These are phyloP conservation scores for Fusarium humuli DNA, from an alignment of 2,329 filamentous ascomycete species.

Conservation along the genomic window DNA sequence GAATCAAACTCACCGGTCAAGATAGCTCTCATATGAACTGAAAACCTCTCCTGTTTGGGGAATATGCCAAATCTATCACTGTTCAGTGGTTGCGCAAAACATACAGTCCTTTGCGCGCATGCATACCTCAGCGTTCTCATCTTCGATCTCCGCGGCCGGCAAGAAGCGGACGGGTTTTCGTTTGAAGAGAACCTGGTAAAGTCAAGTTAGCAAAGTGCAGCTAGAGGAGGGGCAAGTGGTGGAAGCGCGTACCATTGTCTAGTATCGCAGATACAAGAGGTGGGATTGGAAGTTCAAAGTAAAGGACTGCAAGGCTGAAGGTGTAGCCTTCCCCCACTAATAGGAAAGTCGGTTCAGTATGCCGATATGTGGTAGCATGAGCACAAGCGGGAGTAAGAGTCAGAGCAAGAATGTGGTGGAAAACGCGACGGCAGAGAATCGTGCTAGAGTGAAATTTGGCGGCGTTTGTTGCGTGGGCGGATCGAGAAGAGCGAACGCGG, in stretches of 20 bases:
- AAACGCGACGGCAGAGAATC: slow-evolving; percentile 22
- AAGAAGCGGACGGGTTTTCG: slow-evolving; percentile 92
- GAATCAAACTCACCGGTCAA: slow-evolving; percentile 74
- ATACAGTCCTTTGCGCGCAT: slow-evolving; percentile 26
- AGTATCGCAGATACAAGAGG: slow-evolving; percentile 34
- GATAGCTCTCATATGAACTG: slow-evolving; percentile 85
- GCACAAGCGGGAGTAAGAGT: slow-evolving; percentile 28
- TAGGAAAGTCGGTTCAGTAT: slow-evolving; percentile 35
- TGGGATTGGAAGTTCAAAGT: slow-evolving; percentile 25
- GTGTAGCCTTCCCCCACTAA: slow-evolving; percentile 47
- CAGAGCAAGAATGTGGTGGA: slow-evolving; percentile 32
- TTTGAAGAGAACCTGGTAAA: slow-evolving; percentile 86
- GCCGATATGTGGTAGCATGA: slow-evolving; percentile 39
- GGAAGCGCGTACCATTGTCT: slow-evolving; percentile 40
- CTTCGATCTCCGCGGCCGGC: slow-evolving; percentile 75
- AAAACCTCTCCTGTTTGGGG: slow-evolving; percentile 92
- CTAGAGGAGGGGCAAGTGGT: background rate
- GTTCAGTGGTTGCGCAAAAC: slow-evolving; percentile 28
- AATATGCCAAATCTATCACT: slow-evolving; percentile 86
- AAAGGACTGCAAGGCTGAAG: slow-evolving; percentile 44
- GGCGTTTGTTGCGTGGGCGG: slow-evolving; percentile 28
- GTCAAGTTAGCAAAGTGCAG: slow-evolving; percentile 19
- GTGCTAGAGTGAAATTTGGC: slow-evolving; percentile 28
- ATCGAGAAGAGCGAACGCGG: slow-evolving; percentile 38
- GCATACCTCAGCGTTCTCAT: slow-evolving; percentile 84